phyloP scores from a whole-genome alignment of 108 stramenopile species.

The Skeletonema tropicum region DNA sequence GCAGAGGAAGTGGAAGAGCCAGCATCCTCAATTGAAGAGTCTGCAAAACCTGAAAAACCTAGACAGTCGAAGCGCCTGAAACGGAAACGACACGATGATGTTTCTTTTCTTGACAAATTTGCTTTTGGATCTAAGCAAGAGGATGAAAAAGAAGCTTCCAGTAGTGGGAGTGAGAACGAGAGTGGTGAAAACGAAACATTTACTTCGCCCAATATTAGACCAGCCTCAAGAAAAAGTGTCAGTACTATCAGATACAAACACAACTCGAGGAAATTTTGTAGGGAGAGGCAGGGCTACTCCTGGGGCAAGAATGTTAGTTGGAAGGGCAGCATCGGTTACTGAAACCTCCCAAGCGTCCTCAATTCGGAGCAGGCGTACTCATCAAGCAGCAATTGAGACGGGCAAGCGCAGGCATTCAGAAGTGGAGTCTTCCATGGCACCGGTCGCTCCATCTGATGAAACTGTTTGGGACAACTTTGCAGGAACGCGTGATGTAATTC shows the following conservation, averaged over 20 bases:
- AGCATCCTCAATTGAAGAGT: not conserved
- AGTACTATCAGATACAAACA: not conserved
- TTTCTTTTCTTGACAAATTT: constrained; percentile 33
- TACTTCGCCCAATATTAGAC: not conserved
- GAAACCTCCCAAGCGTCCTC: not conserved
- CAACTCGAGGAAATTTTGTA: constrained; percentile 19
- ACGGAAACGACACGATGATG: constrained; percentile 20
- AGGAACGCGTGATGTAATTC: constrained; percentile 46
- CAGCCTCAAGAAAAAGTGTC: not conserved
- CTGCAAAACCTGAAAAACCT: not conserved
- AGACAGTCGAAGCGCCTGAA: constrained; percentile 20
- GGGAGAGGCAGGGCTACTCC: constrained; percentile 22
- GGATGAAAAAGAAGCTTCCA: not conserved
- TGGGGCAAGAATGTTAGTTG: constrained; percentile 16
- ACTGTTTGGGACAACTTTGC: constrained; percentile 46
- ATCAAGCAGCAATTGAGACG: not conserved
- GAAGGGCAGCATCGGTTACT: constrained; percentile 1
- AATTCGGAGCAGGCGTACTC: not conserved
- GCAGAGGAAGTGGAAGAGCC: not conserved
- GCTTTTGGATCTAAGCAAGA: constrained; percentile 20
- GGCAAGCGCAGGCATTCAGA: not conserved
- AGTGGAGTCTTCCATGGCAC: not conserved
- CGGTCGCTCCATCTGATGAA: not conserved
- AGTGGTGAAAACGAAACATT: constrained; percentile 13
- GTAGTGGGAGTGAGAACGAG: not conserved